phyloP scores from a whole-genome alignment of 75 land plant species.

The Selaginella moellendorffii region DNA sequence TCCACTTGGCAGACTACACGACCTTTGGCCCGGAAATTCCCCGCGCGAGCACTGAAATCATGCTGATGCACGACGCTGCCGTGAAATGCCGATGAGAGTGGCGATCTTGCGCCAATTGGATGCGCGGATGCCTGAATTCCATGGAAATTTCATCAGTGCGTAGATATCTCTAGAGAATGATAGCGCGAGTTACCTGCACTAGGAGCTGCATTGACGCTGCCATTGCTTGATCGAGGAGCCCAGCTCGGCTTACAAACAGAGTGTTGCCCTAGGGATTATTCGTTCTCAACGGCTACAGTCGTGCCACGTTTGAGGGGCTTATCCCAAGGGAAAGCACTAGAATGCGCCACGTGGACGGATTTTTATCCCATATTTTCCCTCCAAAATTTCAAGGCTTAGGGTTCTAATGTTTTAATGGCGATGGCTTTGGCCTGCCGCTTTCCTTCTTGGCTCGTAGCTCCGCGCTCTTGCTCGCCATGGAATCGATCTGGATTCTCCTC shows the following conservation, averaged over 20 bases:
- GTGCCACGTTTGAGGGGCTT: neutral
- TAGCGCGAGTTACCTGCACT: neutral
- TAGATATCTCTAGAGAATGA: too few relatives aligned
- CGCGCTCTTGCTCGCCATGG: too few relatives aligned
- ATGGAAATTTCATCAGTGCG: neutral
- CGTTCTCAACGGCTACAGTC: neutral
- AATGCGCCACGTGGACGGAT: neutral
- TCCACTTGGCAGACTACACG: slow-evolving; percentile 2
- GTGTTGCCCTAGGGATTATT: neutral
- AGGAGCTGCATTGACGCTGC: neutral
- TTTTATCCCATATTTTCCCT: neutral
- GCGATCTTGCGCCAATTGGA: neutral
- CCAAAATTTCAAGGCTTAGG: neutral
- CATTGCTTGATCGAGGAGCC: neutral
- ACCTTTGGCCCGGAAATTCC: neutral
- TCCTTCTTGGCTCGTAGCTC: neutral
- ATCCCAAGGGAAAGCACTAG: neutral
- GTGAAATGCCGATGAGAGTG: neutral
- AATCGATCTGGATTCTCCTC: too few relatives aligned
- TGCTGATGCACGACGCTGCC: neutral
- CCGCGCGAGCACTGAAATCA: neutral
- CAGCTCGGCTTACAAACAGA: too few relatives aligned
- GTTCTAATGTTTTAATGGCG: neutral
- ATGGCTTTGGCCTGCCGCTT: too few relatives aligned
- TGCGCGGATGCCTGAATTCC: neutral